A percentile compares a stretch with the other conserved stretches of the same genome.
Evolutionary conservation across 2,329 filamentous ascomycete species (phyloP).

Genomic region (Fusarium graminum): DNA sequence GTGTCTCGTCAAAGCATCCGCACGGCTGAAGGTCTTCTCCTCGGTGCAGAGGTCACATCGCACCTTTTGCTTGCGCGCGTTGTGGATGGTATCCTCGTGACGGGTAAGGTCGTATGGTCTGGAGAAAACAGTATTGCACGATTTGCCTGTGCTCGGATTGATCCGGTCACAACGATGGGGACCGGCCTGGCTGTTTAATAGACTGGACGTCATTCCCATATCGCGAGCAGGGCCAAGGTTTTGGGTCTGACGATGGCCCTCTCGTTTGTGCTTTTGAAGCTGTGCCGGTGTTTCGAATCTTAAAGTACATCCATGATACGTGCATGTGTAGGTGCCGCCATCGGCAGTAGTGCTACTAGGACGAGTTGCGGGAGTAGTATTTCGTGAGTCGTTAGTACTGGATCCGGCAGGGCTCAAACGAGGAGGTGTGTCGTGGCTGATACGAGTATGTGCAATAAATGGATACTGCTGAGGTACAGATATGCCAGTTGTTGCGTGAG

Average conservation of each 20-base stretch:
- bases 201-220: conserved; percentile 61
- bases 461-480: conserved; percentile 66
- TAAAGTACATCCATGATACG: conserved; percentile 88
- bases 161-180: conserved; percentile 93
- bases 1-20: conserved; percentile 93
- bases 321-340: conserved; percentile 93
- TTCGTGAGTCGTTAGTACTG: conserved; percentile 52
- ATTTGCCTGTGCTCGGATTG: conserved; percentile 94
- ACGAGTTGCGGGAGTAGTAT: conserved; percentile 54
- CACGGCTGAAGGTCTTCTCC: conserved; percentile 96
- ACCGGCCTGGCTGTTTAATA: conserved; percentile 88
- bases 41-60: conserved; percentile 93
- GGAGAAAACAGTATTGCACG: conserved; percentile 94
- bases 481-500: conserved; percentile 56
- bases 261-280: conserved; percentile 95
- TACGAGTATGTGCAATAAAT: conserved; percentile 58
- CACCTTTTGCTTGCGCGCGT: conserved; percentile 92
- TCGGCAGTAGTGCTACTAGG: conserved; percentile 78
- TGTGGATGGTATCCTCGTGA: conserved; percentile 98
- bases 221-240: conserved; percentile 53
- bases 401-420: conserved; percentile 61
- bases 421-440: conserved; percentile 53
- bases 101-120: conserved; percentile 95
- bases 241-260: conserved; percentile 85
- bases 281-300: conserved; percentile 90